Conservation (phyloP, 1,284 basidiomycete genomes). For the Trichosporon asahii region DNA sequence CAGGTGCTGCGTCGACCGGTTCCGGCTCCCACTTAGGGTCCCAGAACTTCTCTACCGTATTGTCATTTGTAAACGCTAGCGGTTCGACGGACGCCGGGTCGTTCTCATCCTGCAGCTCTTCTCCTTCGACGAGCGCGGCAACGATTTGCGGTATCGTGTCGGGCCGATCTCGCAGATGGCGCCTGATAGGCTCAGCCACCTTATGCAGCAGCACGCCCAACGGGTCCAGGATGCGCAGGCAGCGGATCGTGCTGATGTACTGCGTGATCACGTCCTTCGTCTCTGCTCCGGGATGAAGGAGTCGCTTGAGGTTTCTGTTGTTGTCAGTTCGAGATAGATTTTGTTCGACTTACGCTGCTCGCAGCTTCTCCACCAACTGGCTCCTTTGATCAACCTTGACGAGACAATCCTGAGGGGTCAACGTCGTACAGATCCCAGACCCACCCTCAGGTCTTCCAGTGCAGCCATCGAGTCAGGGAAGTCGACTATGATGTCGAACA, state of each 20-base stretch:
- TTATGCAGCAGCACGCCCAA: slow-evolving; percentile 87
- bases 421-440: not conserved
- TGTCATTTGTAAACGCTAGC: slow-evolving; percentile 64
- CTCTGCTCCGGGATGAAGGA: slow-evolving; percentile 93
- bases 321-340: slow-evolving; percentile 10
- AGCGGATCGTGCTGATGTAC: slow-evolving; percentile 93
- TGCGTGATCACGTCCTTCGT: slow-evolving; percentile 86
- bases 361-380: slow-evolving; percentile 46
- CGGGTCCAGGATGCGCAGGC: slow-evolving; percentile 84
- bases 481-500: slow-evolving; percentile 94
- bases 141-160: slow-evolving; percentile 92
- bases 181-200: slow-evolving; percentile 82
- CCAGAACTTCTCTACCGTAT: slow-evolving; percentile 69
- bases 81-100: slow-evolving; percentile 32
- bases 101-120: slow-evolving; percentile 59
- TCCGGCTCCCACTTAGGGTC: slow-evolving; percentile 92
- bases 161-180: slow-evolving; percentile 74
- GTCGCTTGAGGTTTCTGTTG: slow-evolving; percentile 76
- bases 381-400: slow-evolving; percentile 43
- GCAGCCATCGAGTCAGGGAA: slow-evolving; percentile 84
- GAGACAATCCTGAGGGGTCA: slow-evolving; percentile 38
- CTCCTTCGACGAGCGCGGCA: slow-evolving; percentile 81
- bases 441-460: slow-evolving; percentile 78
- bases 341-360: slow-evolving; percentile 37
- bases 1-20: slow-evolving; percentile 86